Percentiles rank a stretch among this genome's conserved stretches.
phyloP scores from a whole-genome alignment of 768 basidiomycete species.

The Lentinula edodes region DNA sequence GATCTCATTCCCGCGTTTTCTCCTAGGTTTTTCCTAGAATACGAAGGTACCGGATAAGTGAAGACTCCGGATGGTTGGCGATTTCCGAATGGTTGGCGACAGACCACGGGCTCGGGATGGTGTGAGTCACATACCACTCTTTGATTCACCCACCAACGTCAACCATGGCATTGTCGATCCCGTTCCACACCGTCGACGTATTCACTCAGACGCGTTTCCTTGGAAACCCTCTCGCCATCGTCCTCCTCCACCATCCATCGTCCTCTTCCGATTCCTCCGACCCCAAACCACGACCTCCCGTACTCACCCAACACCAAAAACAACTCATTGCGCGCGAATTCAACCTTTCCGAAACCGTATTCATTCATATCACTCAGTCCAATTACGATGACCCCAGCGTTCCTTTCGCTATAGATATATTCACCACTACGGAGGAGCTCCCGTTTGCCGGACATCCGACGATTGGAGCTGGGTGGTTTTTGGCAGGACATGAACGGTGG shows the following conservation, averaged over 20 bases:
- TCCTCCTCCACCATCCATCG: constrained; percentile 9
- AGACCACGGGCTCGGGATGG: neutral
- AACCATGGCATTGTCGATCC: constrained; percentile 9
- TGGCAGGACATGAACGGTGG: constrained; percentile 23
- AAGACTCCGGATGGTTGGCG: neutral
- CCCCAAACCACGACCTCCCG: constrained; percentile 14
- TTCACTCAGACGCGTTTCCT: constrained; percentile 34
- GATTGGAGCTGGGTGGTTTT: constrained; percentile 35
- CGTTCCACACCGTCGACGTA: constrained; percentile 33
- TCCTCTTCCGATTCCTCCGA: constrained; percentile 15
- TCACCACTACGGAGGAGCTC: constrained; percentile 31
- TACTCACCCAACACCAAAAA: constrained; percentile 30
- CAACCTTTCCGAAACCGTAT: constrained; percentile 45
- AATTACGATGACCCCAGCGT: constrained; percentile 11
- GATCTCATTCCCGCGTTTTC: neutral
- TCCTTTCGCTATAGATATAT: constrained; percentile 32
- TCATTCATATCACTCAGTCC: constrained; percentile 26
- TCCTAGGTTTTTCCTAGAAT: neutral
- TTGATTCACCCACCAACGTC: neutral
- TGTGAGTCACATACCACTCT: neutral
- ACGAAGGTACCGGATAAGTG: too few species aligned
- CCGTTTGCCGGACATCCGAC: constrained; percentile 45
- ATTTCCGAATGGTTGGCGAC: neutral
- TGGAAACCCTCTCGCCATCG: constrained; percentile 42
- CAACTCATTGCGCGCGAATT: constrained; percentile 42